These are phyloP conservation scores for Colletotrichum tabaci DNA, from an alignment of 2,329 filamentous ascomycete genomes.

Conservation along the genomic window DNA sequence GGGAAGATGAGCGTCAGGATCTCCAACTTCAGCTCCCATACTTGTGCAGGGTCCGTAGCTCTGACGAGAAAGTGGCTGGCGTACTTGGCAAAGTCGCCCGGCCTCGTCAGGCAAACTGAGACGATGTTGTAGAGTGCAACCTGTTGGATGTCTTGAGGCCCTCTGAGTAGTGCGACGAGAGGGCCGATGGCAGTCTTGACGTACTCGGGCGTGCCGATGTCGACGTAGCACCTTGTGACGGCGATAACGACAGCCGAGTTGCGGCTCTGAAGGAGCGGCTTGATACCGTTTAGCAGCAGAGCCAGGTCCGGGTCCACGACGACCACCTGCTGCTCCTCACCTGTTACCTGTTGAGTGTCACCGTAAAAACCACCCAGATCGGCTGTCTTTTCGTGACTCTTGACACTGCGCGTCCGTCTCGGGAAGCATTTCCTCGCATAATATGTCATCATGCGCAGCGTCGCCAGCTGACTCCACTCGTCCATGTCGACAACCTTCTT, in stretches of 20 bases:
- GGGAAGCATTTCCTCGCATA: slow-evolving; percentile 94
- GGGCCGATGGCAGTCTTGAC: slow-evolving; percentile 84
- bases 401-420: slow-evolving; percentile 72
- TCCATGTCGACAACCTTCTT: slow-evolving; percentile 98
- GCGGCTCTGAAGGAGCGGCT: slow-evolving; percentile 89
- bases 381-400: slow-evolving; percentile 54
- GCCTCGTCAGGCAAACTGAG: slow-evolving; percentile 84
- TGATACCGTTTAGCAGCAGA: slow-evolving; percentile 83
- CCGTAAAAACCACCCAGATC: slow-evolving; percentile 86
- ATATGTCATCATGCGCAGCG: slow-evolving; percentile 83
- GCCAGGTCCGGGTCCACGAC: slow-evolving; percentile 86
- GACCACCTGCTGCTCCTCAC: slow-evolving; percentile 67
- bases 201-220: slow-evolving; percentile 85
- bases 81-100: slow-evolving; percentile 88
- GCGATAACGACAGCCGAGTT: slow-evolving; percentile 94
- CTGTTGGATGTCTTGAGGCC: slow-evolving; percentile 89
- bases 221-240: slow-evolving; percentile 86
- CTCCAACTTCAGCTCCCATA: slow-evolving; percentile 95
- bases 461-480: slow-evolving; percentile 95
- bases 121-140: slow-evolving; percentile 95
- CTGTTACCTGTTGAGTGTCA: slow-evolving; percentile 65
- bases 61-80: slow-evolving; percentile 91
- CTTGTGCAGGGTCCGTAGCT: slow-evolving; percentile 81
- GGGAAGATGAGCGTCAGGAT: slow-evolving; percentile 93
- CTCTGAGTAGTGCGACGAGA: slow-evolving; percentile 86